phyloP scores from a whole-genome alignment of 106 monocot genomes.

The Ottelia alismoides region DNA sequence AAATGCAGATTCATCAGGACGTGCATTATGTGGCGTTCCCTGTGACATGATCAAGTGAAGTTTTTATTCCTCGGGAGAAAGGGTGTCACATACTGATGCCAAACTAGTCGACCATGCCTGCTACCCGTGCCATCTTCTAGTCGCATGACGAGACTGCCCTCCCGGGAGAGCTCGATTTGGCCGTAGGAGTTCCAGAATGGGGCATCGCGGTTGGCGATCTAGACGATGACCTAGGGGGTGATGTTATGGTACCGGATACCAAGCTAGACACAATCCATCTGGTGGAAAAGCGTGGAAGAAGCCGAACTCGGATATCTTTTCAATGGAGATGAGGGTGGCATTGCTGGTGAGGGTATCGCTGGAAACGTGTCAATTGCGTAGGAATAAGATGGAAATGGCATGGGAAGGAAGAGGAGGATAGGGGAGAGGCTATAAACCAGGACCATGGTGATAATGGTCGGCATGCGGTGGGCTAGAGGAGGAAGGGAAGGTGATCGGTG shows the following conservation, averaged over 20 bases:
- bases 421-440: too few relatives aligned
- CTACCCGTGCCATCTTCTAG: neutral
- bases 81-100: neutral
- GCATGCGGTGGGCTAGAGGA: too few relatives aligned
- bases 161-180: neutral
- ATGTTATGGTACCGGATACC: constrained; percentile 2
- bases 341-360: neutral
- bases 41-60: neutral
- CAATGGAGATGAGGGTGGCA: neutral
- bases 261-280: neutral
- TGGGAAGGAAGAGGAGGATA: too few relatives aligned
- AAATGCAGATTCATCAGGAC: constrained; percentile 30
- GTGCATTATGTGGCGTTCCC: constrained; percentile 8
- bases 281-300: neutral
- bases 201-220: neutral
- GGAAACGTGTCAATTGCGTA: neutral
- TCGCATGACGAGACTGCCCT: neutral
- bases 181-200: neutral
- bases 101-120: neutral
- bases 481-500: too few relatives aligned
- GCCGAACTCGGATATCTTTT: neutral
- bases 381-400: too few relatives aligned
- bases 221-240: neutral
- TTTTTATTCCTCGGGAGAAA: constrained; percentile 9
- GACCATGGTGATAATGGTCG: too few relatives aligned